Evolutionary conservation across 2,329 filamentous ascomycete genomes (phyloP), one percentile per base, ranked within the genome.

Genomic region (Mycosphaerelloides madeirae): DNA sequence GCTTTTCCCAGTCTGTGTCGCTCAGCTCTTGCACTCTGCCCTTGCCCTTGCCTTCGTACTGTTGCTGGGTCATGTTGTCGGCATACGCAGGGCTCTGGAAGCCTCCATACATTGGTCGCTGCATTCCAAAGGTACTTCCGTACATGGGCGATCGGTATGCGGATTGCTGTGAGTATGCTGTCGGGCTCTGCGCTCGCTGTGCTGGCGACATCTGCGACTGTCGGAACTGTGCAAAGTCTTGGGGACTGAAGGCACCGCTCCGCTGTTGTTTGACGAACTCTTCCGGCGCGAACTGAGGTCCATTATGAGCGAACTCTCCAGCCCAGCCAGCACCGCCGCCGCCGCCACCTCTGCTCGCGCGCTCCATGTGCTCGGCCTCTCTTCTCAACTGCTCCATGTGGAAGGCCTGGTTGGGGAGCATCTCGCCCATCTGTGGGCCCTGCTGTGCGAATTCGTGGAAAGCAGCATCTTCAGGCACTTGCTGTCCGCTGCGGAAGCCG

Each of bases 1-100:
- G 89, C 58, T 89, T 87, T 68, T 97, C 91, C 93, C 93, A 97
- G 62, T 95, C 85, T 61, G 84, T 67, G 58, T 98, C 91, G 64
- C 96, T 88, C 18, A 97, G 78, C 70, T 97, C 93, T 11, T 97
- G 84, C 70, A 97, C 79, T 29, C 78, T 72, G 5, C 73, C 80
- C 68, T 94, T 95, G 31, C 86, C 90, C 65, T 97, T 97, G 47
- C 85, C 87, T 66, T 89, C 67, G 33, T 72, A 69, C 52, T 71
- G 63, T 46, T 61, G 53, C 52, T 57, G 53, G 33, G 52, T 62
- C 40, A 69, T 67, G 46, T 72, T 69, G 43, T 71, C 69, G 58
- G 73, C 73, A 52, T 71, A 63, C 50, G 70, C 50, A 15, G 39
- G 44, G 11, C 40, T 39, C 31, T 52, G 49, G 38, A 55, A 44